A percentile compares a stretch with the other conserved stretches of the same genome.
Conservation (phyloP, 345 rosid species). For the Raphanus sativus region DNA sequence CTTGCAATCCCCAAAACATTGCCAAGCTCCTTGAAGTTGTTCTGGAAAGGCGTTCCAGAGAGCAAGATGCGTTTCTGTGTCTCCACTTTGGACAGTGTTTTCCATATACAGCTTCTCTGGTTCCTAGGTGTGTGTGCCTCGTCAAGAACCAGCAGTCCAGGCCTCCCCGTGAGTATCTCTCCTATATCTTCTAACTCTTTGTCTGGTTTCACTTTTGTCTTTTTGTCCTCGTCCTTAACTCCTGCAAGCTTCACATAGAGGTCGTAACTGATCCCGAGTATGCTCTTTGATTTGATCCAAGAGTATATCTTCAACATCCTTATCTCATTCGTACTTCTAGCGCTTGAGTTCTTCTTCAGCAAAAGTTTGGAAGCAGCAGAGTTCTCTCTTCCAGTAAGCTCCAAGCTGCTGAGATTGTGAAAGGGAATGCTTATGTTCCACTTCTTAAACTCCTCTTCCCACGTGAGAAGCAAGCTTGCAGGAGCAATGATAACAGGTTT, state of each 20-base stretch:
- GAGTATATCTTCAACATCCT: slow-evolving; percentile 64
- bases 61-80: slow-evolving; percentile 67
- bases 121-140: slow-evolving; percentile 85
- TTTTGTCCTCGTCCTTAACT: slow-evolving; percentile 26
- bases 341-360: slow-evolving; percentile 1
- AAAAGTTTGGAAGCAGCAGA: slow-evolving; percentile 25
- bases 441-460: slow-evolving; percentile 78
- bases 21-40: slow-evolving; percentile 67
- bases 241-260: slow-evolving; percentile 61
- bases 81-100: slow-evolving; percentile 49
- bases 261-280: slow-evolving; percentile 61
- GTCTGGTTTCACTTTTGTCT: slow-evolving; percentile 16
- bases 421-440: slow-evolving; percentile 61
- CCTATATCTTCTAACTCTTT: slow-evolving; percentile 35
- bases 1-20: slow-evolving; percentile 41
- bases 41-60: slow-evolving; percentile 90
- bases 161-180: slow-evolving; percentile 45
- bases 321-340: slow-evolving; percentile 5
- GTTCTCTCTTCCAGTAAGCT: slow-evolving; percentile 52
- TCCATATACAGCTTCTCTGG: slow-evolving; percentile 56
- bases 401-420: slow-evolving; percentile 55
- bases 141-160: slow-evolving; percentile 64
- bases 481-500: slow-evolving; percentile 76
- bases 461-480: slow-evolving; percentile 66
- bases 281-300: slow-evolving; percentile 56